Percentiles rank a stretch among this genome's conserved stretches.
Conservation (phyloP, 257 asterid species). For the Plectranthus barbatus region DNA sequence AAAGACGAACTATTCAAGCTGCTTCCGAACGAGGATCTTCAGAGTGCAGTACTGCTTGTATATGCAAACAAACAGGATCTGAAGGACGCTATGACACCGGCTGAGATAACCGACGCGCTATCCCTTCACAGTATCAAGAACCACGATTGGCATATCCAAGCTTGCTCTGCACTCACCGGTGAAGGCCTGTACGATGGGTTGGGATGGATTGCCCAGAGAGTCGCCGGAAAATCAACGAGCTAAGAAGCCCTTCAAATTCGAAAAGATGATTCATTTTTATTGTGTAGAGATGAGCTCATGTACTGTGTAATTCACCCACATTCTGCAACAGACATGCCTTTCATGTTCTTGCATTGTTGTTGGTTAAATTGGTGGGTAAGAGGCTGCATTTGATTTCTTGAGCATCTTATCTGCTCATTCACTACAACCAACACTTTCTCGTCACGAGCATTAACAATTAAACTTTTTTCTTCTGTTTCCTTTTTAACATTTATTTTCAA, state of each 20-base stretch:
- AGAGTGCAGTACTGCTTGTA: constrained; percentile 68
- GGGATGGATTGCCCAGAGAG: constrained; percentile 96
- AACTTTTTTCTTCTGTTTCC: too few species aligned
- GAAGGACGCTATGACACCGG: constrained; percentile 98
- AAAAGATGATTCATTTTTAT: not conserved
- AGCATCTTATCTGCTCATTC: not conserved
- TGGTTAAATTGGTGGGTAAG: not conserved
- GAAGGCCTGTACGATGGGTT: constrained; percentile 92
- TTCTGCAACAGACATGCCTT: not conserved
- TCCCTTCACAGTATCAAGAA: constrained; percentile 94
- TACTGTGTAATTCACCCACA: constrained; percentile 1
- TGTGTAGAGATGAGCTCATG: constrained; percentile 3
- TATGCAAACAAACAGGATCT: constrained; percentile 97
- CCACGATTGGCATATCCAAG: constrained; percentile 99
- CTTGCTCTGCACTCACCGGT: constrained; percentile 90
- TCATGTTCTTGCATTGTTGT: constrained; percentile 1
- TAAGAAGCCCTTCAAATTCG: constrained; percentile 13
- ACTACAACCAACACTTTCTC: not conserved
- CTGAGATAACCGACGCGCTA: constrained; percentile 89
- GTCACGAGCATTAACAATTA: not conserved
- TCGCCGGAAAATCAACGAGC: constrained; percentile 71
- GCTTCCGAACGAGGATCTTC: constrained; percentile 85
- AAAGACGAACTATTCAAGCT: constrained; percentile 83
- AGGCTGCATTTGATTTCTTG: constrained; percentile 1
- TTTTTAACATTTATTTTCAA: too few species aligned